A percentile compares a stretch with the other conserved stretches of the same genome.
phyloP scores from a whole-genome alignment of 495 filamentous ascomycete species.

The Daldinia grandis region DNA sequence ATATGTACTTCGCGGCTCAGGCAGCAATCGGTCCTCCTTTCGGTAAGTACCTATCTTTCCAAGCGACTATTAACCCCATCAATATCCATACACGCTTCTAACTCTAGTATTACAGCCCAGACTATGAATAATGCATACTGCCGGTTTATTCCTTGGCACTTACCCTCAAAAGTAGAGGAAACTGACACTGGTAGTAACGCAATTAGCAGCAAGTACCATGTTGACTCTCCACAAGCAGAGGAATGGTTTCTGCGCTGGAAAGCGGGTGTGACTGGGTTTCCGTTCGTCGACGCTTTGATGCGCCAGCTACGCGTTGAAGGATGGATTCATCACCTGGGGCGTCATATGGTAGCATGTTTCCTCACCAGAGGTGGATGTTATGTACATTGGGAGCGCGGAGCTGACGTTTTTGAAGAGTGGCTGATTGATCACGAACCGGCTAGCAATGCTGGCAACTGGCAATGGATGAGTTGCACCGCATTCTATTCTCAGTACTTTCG shows the following conservation, averaged over 20 bases:
- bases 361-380: slow-evolving; percentile 77
- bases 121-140: slow-evolving; percentile 66
- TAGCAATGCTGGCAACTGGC: slow-evolving; percentile 76
- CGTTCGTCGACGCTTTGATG: slow-evolving; percentile 80
- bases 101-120: slow-evolving; percentile 40
- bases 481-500: slow-evolving; percentile 73
- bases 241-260: slow-evolving; percentile 72
- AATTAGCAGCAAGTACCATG: slow-evolving; percentile 60
- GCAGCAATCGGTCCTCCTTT: slow-evolving; percentile 67
- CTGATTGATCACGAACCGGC: slow-evolving; percentile 76
- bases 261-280: slow-evolving; percentile 71
- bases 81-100: background rate
- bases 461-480: slow-evolving; percentile 77
- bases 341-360: slow-evolving; percentile 77
- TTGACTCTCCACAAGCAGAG: slow-evolving; percentile 65
- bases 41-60: slow-evolving; percentile 26
- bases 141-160: slow-evolving; percentile 75
- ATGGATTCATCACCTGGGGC: slow-evolving; percentile 78
- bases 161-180: slow-evolving; percentile 62
- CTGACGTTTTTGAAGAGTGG: slow-evolving; percentile 76
- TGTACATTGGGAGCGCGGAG: slow-evolving; percentile 75
- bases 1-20: slow-evolving; percentile 82
- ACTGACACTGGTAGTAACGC: slow-evolving; percentile 43
- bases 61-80: background rate
- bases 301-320: slow-evolving; percentile 72